Conservation (phyloP, 116 monocot species). For the Trichopus zeylanicus region DNA sequence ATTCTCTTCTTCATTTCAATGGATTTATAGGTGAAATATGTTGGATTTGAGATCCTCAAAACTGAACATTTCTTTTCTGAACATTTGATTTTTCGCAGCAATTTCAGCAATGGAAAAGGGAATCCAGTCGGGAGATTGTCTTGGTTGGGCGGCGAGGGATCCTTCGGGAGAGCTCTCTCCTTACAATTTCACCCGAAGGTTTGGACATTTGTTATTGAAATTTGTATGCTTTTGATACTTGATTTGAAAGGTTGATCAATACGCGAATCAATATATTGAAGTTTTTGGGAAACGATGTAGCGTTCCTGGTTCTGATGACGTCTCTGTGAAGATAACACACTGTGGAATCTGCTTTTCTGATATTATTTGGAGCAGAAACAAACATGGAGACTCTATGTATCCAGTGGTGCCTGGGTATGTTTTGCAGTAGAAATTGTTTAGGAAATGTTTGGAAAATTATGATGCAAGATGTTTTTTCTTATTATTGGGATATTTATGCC, state of each 20-base stretch:
- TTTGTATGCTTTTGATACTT: neutral
- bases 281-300: conserved; percentile 24
- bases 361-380: conserved; percentile 54
- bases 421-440: neutral
- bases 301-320: conserved; percentile 37
- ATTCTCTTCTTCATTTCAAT: too few species aligned
- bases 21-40: too few species aligned
- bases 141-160: conserved; percentile 71
- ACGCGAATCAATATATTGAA: neutral
- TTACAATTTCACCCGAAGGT: conserved; percentile 52
- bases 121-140: conserved; percentile 27
- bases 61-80: too few species aligned
- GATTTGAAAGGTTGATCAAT: too few species aligned
- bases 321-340: conserved; percentile 54
- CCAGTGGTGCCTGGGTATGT: conserved; percentile 74
- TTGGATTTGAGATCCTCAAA: too few species aligned
- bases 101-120: conserved; percentile 22
- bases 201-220: neutral
- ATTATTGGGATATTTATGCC: neutral
- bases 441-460: neutral
- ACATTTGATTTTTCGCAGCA: neutral
- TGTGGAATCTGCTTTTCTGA: conserved; percentile 81
- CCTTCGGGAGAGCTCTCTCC: conserved; percentile 55
- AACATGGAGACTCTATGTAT: conserved; percentile 38
- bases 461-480: neutral